Base-by-base conservation (phyloP, 2,329 filamentous ascomycete species). In the Neoarthrinium moseri region DNA sequence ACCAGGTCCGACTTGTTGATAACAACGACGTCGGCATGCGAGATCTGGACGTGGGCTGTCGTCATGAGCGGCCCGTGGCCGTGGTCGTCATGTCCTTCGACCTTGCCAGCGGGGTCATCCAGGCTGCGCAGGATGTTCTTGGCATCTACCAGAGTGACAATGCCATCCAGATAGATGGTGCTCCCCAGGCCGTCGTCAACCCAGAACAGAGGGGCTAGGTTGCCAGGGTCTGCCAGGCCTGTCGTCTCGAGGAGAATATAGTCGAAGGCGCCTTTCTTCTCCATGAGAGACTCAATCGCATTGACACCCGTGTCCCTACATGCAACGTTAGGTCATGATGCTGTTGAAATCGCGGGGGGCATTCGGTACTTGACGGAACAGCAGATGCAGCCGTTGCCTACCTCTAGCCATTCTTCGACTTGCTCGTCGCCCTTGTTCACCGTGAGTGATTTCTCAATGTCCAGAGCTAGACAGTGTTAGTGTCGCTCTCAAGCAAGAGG, bases 231-330 rank as follows among this genome's bases (percentile, higher is more conserved):
- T 4, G 94, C 94, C 5, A 99, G 78, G 0, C 94, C 94, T 0
- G 94, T 97, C 0, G 94, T 99, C 66, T 99, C 94, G 1, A 99
- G 83, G 3, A 99, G 79, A 54, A 99, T 97, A 70, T 97, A 99
- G 71, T 99, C 94, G 62, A 99, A 99, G 4, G 86, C 85, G 40
- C 92, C 92, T 53, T 89, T 89, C 59, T 91, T 90, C 53, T 91
- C 89, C 89, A 99, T 97, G 3, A 99, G 74, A 1, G 89, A 89
- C 70, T 99, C 94, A 45, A 99, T 95, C 27, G 94, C 94, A 55
- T 89, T 89, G 29, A 99, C 92, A 11, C 94, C 94, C 1, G 87
- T 84, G 64, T 99, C 94, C 71, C 88, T 91, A 36, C 1, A 11
- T 17, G 13, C 17, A 5, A 18, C 22, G 33, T 70, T 48, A 70